Evolutionary conservation across 495 filamentous ascomycete species (phyloP), one percentile per base, ranked within the genome.

Genomic region (Penicillium paxilli): DNA sequence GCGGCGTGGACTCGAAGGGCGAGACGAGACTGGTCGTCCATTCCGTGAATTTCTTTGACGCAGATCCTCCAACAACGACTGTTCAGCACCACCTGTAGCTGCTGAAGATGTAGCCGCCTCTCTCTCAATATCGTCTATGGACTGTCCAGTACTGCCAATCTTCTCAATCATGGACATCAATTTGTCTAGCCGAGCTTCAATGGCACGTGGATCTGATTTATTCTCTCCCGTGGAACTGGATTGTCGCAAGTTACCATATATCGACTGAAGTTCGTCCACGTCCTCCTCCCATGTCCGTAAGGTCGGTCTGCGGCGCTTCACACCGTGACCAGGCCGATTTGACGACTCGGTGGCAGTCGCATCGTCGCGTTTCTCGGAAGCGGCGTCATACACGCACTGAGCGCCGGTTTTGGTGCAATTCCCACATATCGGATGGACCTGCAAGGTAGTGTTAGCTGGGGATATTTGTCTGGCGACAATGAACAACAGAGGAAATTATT

Each of bases 371-470:
- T 65, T 70, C 44, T 67, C 60, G 44, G 64, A 58, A 49, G 69
- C 57, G 9, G 52, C 60, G 60, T 78, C 73, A 57, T 78, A 80
- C 12, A 72, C 48, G 56, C 76, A 80, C 40, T 78, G 64, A 54
- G 64, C 65, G 21, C 68, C 70, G 58, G 68, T 77, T 47, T 78
- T 80, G 28, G 55, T 49, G 56, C 76, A 80, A 52, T 77, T 77
- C 12, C 74, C 70, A 49, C 76, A 80, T n/a, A 77, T 58, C 2
- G 76, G 76, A 53, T 80, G 76, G 12, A 73, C 66, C 75, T 78
- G 55, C 23, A 14, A 30, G 1, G 8, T 17, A 16, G 8, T 19
- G n/a, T 38, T 38, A 38, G 35, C 35, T 38, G n/a, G n/a, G n/a
- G n/a, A n/a, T n/a, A n/a, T n/a, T n/a, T n/a, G n/a, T n/a, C n/a